Conservation (phyloP, 352 stramenopile species). For the Phytopythium helicoides region DNA sequence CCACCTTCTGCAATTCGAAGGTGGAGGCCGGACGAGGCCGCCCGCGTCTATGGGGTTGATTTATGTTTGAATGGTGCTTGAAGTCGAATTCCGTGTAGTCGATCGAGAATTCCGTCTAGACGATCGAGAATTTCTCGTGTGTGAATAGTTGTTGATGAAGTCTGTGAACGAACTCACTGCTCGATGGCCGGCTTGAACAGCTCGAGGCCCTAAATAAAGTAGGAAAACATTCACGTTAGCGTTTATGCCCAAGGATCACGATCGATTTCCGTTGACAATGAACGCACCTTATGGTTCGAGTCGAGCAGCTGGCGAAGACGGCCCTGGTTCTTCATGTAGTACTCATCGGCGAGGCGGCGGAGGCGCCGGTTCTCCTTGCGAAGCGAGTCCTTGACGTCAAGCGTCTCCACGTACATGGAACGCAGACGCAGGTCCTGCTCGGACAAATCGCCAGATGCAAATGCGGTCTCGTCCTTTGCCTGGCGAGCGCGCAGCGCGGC, state of each 20-base stretch:
- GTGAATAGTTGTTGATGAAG: neutral
- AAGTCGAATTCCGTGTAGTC: no score
- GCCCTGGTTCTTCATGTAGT: constrained; percentile 81
- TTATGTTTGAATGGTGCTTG: no score
- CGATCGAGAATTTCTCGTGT: neutral
- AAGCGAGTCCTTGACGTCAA: constrained; percentile 51
- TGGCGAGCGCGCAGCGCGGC: constrained; percentile 30
- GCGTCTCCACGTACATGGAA: constrained; percentile 38
- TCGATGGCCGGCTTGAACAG: constrained; percentile 28
- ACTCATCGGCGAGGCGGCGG: constrained; percentile 58
- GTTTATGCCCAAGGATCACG: neutral
- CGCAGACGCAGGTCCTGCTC: constrained; percentile 22
- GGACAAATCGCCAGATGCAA: constrained; percentile 8
- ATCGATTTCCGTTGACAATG: neutral
- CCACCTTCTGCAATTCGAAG: constrained; percentile 3
- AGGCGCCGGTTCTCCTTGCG: constrained; percentile 67
- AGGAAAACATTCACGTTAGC: neutral
- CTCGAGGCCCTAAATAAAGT: constrained; percentile 12
- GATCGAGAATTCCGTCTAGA: neutral
- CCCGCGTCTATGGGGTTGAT: neutral
- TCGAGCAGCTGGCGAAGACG: constrained; percentile 58
- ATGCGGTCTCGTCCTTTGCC: constrained; percentile 21
- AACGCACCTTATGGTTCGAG: constrained; percentile 41
- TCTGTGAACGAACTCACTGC: constrained; percentile 5
- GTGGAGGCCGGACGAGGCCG: neutral